phyloP scores from a whole-genome alignment of 495 filamentous ascomycete genomes.

The Hypoxylon fuscum region DNA sequence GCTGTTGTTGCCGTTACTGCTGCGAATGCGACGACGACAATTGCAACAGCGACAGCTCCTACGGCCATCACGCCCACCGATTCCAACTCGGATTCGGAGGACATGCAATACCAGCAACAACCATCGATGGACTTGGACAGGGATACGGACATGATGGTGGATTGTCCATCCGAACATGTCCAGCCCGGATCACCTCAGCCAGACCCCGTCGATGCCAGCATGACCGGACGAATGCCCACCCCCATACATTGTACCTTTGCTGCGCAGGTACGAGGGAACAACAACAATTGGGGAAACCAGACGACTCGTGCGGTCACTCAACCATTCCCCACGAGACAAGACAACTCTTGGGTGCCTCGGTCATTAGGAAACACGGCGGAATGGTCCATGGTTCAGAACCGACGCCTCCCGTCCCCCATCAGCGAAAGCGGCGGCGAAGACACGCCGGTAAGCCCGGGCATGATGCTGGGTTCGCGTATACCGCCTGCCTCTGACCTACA shows the following conservation, averaged over 20 bases:
- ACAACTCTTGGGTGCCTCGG: conserved; percentile 44
- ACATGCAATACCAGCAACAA: conserved; percentile 37
- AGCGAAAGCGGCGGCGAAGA: conserved; percentile 70
- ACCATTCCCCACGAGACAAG: conserved; percentile 30
- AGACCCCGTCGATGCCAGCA: conserved; percentile 39
- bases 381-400: conserved; percentile 57
- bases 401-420: conserved; percentile 75
- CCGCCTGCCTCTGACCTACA: conserved; percentile 30
- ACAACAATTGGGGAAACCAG: conserved; percentile 45
- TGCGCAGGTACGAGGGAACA: conserved; percentile 55
- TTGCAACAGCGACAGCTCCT: conserved; percentile 18
- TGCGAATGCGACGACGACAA: no score
- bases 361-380: conserved; percentile 53
- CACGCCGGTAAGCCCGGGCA: conserved; percentile 44
- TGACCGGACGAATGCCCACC: conserved; percentile 59
- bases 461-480: conserved; percentile 48
- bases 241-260: conserved; percentile 62
- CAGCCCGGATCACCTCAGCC: conserved; percentile 44
- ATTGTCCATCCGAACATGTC: conserved; percentile 42
- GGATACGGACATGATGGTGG: conserved; percentile 64
- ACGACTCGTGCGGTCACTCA: conserved; percentile 33
- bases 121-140: conserved; percentile 51
- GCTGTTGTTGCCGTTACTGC: conserved; percentile 18
- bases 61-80: conserved; percentile 48
- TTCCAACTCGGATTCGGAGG: conserved; percentile 50